Evolutionary conservation across 495 filamentous ascomycete species (phyloP), one percentile per base, ranked within the genome.

Genomic region (Hypoxylon fuscum): DNA sequence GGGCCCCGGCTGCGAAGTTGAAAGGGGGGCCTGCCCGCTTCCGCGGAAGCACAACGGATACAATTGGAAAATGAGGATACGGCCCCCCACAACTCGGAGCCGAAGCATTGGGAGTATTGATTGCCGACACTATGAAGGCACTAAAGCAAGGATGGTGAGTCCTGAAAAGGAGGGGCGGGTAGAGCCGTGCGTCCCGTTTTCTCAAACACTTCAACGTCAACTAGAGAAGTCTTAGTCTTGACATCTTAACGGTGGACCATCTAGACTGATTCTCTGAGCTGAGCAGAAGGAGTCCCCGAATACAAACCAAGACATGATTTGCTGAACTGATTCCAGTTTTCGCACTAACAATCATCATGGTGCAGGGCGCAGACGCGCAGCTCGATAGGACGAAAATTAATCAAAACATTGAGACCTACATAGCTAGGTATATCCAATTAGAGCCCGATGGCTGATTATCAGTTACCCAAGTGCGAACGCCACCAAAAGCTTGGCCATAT

Each of bases 401-500:
- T 40, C 21, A 37, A 50, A 55, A 31, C 42, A 62, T 55, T 55
- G 59, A 38, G 44, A 55, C 44, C 8, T 55, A 29, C 50, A 49
- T 47, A 20, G 6, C 3, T 25, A 2, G 20, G n/a, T 7, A 9
- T 41, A 32, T n/a, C 48, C 44, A 55, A 65, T 59, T 12, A n/a
- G 37, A 44, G 37, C 22, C 15, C 1, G 37, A 50, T 56, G 45
- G 60, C 53, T 57, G 47, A 23, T 52, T 17, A 37, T 10, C 12
- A 31, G n/a, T 15, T 40, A 17, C 8, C 1, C 15, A 17, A 40
- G 37, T 18, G 9, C 8, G 15, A 8, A 40, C 14, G 37, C 37
- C 15, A 40, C 14, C 5, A 20, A 40, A 40, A 40, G 37, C 15
- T 40, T 37, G 6, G 11, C 34, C 25, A 27, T 4, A 8, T 8